Percentiles rank a stretch among this genome's conserved stretches.
Conservation (phyloP, 2,329 filamentous ascomycete species). For the Botrytis fragariae region DNA sequence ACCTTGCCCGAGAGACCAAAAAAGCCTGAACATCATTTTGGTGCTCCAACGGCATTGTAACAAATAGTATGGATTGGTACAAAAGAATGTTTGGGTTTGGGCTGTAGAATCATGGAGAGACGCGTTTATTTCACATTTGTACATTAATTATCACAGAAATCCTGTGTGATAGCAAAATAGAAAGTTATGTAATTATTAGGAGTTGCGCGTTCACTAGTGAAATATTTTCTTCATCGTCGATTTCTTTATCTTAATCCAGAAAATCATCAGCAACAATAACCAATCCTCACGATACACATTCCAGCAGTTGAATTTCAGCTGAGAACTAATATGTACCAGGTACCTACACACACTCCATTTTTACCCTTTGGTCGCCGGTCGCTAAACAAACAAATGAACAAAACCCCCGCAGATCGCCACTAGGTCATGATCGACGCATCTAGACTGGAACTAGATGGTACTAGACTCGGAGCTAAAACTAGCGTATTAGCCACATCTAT, state of each 20-base stretch:
- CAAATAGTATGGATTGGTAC: not conserved
- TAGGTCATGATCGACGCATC: not conserved
- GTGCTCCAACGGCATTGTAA: not conserved
- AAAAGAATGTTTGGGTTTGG: not conserved
- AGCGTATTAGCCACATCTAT: not conserved
- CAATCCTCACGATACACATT: not conserved
- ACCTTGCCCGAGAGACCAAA: not conserved
- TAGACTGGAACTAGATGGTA: not conserved
- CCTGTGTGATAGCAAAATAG: not conserved
- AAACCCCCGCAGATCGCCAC: not conserved
- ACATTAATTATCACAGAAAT: not conserved
- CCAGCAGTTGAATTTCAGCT: not conserved
- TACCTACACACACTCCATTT: not conserved
- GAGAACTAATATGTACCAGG: not conserved
- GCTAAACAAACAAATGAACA: not conserved
- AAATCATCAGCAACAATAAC: not conserved
- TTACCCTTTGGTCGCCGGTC: not conserved
- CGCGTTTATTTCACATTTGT: not conserved
- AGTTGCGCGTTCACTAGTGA: not conserved
- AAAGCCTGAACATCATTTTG: slow-evolving; percentile 5
- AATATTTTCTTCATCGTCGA: not conserved
- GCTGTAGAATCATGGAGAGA: not conserved
- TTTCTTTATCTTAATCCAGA: not conserved
- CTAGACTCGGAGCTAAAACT: not conserved
- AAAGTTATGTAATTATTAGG: not conserved